Conservation (phyloP, 306 rosid genomes). For the Begonia fuchsioides region DNA sequence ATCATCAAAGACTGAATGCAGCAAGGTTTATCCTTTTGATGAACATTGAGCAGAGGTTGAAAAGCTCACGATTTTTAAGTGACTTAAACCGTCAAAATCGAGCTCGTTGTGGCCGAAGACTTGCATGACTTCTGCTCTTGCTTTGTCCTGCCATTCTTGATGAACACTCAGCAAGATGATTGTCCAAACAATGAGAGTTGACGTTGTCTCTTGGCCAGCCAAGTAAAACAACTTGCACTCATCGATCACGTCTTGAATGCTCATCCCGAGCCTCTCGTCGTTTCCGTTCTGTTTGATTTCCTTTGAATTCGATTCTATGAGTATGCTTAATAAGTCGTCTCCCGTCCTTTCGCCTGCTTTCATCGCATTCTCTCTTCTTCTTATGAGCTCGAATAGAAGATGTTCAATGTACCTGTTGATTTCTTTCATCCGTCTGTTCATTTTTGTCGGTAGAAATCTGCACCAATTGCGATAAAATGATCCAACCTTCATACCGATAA, state of each 20-base stretch:
- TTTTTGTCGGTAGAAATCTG: constrained; percentile 24
- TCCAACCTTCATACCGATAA: not conserved
- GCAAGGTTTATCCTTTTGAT: no score
- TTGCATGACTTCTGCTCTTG: constrained; percentile 18
- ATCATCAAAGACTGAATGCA: no score
- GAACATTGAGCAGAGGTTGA: no score
- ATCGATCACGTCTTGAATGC: constrained; percentile 10
- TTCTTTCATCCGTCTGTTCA: constrained; percentile 19
- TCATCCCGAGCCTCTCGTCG: constrained; percentile 7
- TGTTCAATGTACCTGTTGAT: constrained; percentile 9
- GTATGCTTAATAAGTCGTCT: constrained; percentile 26
- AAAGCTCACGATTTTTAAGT: constrained; percentile 11
- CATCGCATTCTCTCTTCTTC: constrained; percentile 22
- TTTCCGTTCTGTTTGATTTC: constrained; percentile 17
- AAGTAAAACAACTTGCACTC: constrained; percentile 26
- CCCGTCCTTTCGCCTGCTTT: constrained; percentile 10
- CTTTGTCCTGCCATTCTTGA: constrained; percentile 17
- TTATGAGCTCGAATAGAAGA: constrained; percentile 6
- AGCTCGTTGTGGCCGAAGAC: constrained; percentile 12
- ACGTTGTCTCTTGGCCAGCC: constrained; percentile 27
- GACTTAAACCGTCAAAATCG: constrained; percentile 8
- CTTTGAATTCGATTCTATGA: constrained; percentile 27
- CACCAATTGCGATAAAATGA: not conserved
- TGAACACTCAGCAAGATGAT: constrained; percentile 9
- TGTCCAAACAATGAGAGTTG: constrained; percentile 19